Evolutionary conservation across 345 rosid species (phyloP).

Genomic region (Populus ilicifolia): DNA sequence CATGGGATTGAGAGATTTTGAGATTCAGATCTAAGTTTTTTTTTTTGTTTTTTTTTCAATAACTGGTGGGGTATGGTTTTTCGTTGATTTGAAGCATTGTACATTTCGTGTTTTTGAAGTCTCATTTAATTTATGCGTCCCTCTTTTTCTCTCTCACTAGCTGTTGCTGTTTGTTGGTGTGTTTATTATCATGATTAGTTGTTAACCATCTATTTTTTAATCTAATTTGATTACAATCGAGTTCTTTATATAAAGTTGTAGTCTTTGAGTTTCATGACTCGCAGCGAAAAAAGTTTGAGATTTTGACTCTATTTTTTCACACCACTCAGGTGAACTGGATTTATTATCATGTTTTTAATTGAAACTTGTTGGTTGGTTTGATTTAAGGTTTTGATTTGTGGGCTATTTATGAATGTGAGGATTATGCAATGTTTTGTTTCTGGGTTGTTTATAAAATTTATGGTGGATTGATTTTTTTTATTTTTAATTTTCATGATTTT

Average conservation of each 20-base stretch:
- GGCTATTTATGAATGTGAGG: background rate
- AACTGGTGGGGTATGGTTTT: slow-evolving; percentile 11
- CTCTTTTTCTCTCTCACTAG: slow-evolving; percentile 2
- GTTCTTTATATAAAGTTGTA: slow-evolving; percentile 27
- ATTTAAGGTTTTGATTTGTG: background rate
- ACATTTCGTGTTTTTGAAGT: slow-evolving; percentile 34
- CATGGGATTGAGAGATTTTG: background rate
- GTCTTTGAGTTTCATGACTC: background rate
- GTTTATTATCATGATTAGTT: background rate
- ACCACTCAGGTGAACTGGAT: background rate
- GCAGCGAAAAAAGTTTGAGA: background rate
- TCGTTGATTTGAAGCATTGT: slow-evolving; percentile 33
- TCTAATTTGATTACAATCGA: background rate
- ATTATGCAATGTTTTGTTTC: background rate
- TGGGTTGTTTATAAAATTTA: slow-evolving; percentile 12
- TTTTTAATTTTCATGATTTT: slow-evolving; percentile 1
- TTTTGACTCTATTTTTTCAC: background rate
- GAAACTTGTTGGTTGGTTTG: background rate
- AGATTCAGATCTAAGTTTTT: slow-evolving; percentile 37
- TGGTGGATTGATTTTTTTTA: background rate
- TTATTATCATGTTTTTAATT: background rate
- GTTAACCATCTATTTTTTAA: background rate
- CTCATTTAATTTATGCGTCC: background rate
- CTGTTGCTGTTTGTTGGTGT: slow-evolving; percentile 33
- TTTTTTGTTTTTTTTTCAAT: background rate